Percentiles rank a stretch among this genome's conserved stretches.
phyloP scores from a whole-genome alignment of 352 stramenopile genomes.

The Globisporangium canariense region DNA sequence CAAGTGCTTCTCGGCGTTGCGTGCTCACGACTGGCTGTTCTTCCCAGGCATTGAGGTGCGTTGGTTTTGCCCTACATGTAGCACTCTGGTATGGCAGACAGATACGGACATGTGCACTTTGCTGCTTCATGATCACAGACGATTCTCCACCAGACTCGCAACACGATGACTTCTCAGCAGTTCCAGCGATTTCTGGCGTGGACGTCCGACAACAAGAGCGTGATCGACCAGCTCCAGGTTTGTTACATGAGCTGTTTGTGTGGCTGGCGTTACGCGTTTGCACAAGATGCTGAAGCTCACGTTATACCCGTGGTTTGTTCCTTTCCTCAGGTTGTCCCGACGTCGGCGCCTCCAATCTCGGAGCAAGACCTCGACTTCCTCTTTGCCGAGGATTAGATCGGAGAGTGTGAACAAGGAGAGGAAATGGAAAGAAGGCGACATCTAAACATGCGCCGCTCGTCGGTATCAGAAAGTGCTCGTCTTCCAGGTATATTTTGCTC shows the following conservation, averaged over 20 bases:
- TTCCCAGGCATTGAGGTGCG: constrained; percentile 79
- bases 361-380: constrained; percentile 67
- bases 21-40: constrained; percentile 83
- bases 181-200: constrained; percentile 83
- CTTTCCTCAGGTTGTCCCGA: constrained; percentile 40
- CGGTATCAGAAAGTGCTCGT: neutral
- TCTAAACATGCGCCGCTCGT: neutral
- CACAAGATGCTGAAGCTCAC: neutral
- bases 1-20: constrained; percentile 85
- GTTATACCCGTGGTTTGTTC: constrained; percentile 5
- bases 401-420: neutral
- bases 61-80: neutral
- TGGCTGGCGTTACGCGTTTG: neutral
- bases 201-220: constrained; percentile 67
- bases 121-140: constrained; percentile 26
- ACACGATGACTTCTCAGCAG: constrained; percentile 77
- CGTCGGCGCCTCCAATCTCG: constrained; percentile 23
- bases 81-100: neutral
- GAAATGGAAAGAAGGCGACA: neutral
- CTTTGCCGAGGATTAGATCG: constrained; percentile 66
- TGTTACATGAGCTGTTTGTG: neutral
- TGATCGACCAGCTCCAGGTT: constrained; percentile 73
- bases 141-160: constrained; percentile 71
- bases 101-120: neutral
- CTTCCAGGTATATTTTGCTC: constrained; percentile 11